Evolutionary conservation across 306 rosid species (phyloP).

Genomic region (Begonia fuchsioides): DNA sequence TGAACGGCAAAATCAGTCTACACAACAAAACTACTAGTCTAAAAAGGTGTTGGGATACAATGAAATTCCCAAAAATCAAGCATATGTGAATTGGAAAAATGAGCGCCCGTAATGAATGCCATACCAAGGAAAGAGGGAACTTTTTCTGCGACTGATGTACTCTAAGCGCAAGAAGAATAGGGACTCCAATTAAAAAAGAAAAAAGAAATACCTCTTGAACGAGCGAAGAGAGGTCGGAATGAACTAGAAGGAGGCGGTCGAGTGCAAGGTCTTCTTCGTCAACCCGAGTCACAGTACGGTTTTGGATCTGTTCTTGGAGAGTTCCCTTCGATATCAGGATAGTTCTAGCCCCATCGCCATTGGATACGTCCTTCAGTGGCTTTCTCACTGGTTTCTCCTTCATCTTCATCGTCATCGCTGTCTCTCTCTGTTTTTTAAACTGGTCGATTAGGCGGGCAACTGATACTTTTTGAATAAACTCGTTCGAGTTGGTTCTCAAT

Average conservation of each 20-base stretch:
- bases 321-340: conserved; percentile 9
- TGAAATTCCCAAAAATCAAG: no score
- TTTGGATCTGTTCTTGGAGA: conserved; percentile 12
- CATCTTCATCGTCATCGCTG: conserved; percentile 9
- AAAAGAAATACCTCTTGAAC: conserved; percentile 42
- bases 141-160: no score
- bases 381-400: conserved; percentile 25
- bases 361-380: conserved; percentile 27
- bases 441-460: conserved; percentile 4
- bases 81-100: no score
- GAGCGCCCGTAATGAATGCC: no score
- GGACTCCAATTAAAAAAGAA: background rate
- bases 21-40: no score
- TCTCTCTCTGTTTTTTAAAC: background rate
- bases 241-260: conserved; percentile 42
- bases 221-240: conserved; percentile 48
- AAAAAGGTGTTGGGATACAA: no score
- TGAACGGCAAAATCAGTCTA: no score
- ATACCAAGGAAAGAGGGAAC: no score
- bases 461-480: no score
- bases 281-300: conserved; percentile 1
- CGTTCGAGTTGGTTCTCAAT: no score
- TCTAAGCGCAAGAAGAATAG: no score
- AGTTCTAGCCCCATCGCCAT: conserved; percentile 17
- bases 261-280: conserved; percentile 14